These are phyloP conservation scores for Neophaeococcomyces mojaviensis DNA, from an alignment of 2,329 filamentous ascomycete species.

Conservation along the genomic window DNA sequence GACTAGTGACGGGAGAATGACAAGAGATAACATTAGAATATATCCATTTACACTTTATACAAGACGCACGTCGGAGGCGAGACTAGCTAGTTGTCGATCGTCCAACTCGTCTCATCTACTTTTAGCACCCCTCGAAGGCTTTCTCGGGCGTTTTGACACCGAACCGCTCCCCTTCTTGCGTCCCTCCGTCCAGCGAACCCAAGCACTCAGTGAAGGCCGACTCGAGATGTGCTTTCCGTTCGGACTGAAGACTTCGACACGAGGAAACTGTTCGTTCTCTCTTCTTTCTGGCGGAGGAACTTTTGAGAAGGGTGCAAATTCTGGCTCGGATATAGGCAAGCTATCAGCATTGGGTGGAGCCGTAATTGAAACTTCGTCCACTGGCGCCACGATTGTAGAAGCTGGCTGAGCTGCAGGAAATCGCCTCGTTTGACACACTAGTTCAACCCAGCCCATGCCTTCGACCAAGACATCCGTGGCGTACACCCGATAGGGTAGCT, in stretches of 20 bases:
- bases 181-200: slow-evolving; percentile 26
- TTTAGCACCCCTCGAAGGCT: slow-evolving; percentile 61
- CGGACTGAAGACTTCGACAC: slow-evolving; percentile 78
- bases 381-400: slow-evolving; percentile 17
- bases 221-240: slow-evolving; percentile 65
- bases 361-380: neutral
- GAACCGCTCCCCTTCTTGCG: slow-evolving; percentile 46
- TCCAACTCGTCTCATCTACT: slow-evolving; percentile 20
- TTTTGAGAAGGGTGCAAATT: slow-evolving; percentile 10
- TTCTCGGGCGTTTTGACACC: slow-evolving; percentile 52
- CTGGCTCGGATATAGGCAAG: neutral
- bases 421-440: slow-evolving; percentile 71
- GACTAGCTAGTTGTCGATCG: neutral
- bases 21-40: neutral
- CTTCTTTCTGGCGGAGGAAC: slow-evolving; percentile 8
- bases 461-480: slow-evolving; percentile 82
- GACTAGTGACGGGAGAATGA: no score
- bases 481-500: slow-evolving; percentile 70
- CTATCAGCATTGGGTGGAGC: slow-evolving; percentile 8
- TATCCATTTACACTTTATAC: no score
- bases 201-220: slow-evolving; percentile 10
- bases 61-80: neutral
- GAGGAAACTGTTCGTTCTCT: slow-evolving; percentile 48
- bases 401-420: slow-evolving; percentile 31
- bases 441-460: slow-evolving; percentile 86